Conservation (phyloP, 495 filamentous ascomycete genomes). For the Trichoderma orchidacearum region DNA sequence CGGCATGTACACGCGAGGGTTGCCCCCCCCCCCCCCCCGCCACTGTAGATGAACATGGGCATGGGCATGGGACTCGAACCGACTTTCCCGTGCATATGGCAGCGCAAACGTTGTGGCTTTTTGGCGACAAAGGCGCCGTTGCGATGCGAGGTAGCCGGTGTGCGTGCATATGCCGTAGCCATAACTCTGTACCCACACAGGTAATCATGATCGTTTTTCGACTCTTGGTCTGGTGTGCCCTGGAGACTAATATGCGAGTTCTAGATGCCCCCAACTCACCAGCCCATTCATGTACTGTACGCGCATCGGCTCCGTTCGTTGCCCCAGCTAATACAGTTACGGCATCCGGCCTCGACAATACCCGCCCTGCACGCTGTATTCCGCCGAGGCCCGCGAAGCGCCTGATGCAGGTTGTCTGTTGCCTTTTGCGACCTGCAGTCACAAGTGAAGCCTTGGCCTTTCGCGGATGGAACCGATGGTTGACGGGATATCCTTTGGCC, state of each 20-base stretch:
- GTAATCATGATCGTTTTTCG: no score
- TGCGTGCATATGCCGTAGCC: no score
- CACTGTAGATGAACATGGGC: background rate
- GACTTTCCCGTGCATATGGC: background rate
- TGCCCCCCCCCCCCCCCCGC: background rate
- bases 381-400: no score
- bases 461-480: no score
- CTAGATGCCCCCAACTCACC: background rate
- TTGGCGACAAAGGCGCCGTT: background rate
- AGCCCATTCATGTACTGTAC: background rate
- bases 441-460: no score
- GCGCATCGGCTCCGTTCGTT: background rate
- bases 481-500: no score
- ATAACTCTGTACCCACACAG: no score
- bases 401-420: no score
- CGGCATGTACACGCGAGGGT: background rate
- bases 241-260: background rate
- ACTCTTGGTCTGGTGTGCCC: no score
- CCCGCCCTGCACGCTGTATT: background rate
- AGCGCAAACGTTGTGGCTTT: background rate
- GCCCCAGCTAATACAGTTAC: background rate
- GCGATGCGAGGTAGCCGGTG: background rate
- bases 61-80: background rate
- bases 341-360: background rate
- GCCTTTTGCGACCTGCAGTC: no score